Evolutionary conservation across 2,329 filamentous ascomycete species (phyloP).

Genomic region (Pseudopithomyces chartarum): DNA sequence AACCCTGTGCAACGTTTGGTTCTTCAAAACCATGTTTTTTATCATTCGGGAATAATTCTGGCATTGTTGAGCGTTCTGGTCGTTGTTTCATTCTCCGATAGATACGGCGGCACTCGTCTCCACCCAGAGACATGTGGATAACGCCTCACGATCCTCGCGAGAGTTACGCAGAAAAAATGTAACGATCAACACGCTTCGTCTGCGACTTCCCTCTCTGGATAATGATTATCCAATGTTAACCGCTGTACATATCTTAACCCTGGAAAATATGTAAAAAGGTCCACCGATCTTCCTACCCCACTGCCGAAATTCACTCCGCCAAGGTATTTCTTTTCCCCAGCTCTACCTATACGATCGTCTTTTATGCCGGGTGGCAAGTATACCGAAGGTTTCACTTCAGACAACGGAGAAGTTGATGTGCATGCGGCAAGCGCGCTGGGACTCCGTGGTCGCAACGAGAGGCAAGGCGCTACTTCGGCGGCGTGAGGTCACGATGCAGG

Average conservation of each 20-base stretch:
- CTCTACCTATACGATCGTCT: not conserved
- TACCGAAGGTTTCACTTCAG: not conserved
- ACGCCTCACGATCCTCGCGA: too few relatives aligned
- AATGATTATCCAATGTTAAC: not conserved
- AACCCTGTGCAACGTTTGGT: not conserved
- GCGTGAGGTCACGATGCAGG: slow-evolving; percentile 5
- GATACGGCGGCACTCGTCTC: too few relatives aligned
- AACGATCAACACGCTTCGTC: not conserved
- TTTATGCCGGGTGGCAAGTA: not conserved
- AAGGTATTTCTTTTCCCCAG: not conserved
- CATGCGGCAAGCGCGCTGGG: slow-evolving; percentile 4
- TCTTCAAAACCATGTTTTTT: not conserved
- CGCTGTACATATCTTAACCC: too few relatives aligned
- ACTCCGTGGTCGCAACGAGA: not conserved
- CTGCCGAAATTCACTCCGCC: too few relatives aligned
- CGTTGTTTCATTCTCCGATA: not conserved
- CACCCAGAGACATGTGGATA: not conserved
- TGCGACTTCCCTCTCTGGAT: not conserved
- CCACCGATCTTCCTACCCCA: too few relatives aligned
- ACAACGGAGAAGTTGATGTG: not conserved
- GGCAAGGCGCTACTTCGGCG: slow-evolving; percentile 2
- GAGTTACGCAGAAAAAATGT: not conserved
- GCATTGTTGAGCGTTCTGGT: too few relatives aligned
- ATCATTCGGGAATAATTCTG: not conserved
- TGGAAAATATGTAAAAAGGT: too few relatives aligned